Percentiles rank a stretch among this genome's conserved stretches.
phyloP scores from a whole-genome alignment of 2,329 filamentous ascomycete species.

The Alternaria brassicicola region DNA sequence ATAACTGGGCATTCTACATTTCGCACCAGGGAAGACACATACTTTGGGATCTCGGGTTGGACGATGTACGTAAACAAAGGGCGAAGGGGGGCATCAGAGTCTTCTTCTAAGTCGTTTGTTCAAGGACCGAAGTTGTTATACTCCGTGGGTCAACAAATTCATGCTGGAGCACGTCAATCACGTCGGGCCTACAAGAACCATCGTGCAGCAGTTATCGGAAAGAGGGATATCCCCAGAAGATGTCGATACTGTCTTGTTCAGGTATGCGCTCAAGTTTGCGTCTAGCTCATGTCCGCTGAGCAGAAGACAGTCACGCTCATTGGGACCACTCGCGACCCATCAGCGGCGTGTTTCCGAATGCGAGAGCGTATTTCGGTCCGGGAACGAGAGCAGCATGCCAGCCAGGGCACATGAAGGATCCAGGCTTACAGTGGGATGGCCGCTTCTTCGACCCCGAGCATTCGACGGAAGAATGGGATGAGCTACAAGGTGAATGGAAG shows the following conservation, averaged over 20 bases:
- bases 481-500: constrained; percentile 38
- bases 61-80: constrained; percentile 28
- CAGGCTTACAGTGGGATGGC: constrained; percentile 40
- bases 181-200: constrained; percentile 35
- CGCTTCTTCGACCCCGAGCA: constrained; percentile 41
- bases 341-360: constrained; percentile 35
- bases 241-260: constrained; percentile 40
- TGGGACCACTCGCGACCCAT: constrained; percentile 45
- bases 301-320: constrained; percentile 37
- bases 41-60: constrained; percentile 43
- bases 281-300: not conserved
- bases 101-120: constrained; percentile 1
- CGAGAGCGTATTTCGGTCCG: constrained; percentile 40
- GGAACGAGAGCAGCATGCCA: constrained; percentile 36
- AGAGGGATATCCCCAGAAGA: constrained; percentile 27
- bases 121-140: constrained; percentile 41
- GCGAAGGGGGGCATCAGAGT: not conserved
- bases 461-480: constrained; percentile 37
- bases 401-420: constrained; percentile 39
- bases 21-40: constrained; percentile 32
- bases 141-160: constrained; percentile 42
- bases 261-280: constrained; percentile 17
- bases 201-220: constrained; percentile 35
- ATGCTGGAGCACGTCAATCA: constrained; percentile 38
- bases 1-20: constrained; percentile 45